phyloP scores from a whole-genome alignment of 2,329 filamentous ascomycete genomes.

The Colletotrichum melonis region DNA sequence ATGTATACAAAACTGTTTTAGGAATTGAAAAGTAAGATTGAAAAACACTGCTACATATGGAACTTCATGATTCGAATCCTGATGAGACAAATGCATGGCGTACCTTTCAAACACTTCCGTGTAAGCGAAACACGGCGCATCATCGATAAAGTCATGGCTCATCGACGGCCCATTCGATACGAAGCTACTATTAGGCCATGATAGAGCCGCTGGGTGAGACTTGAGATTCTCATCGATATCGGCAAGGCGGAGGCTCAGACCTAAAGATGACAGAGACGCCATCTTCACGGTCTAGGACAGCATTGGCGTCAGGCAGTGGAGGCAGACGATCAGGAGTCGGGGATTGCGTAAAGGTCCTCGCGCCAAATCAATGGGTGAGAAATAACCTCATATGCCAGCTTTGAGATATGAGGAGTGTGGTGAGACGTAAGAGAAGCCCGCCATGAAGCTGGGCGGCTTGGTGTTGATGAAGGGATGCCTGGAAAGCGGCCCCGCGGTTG shows the following conservation, averaged over 20 bases:
- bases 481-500: conserved; percentile 12
- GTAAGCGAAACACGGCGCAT: conserved; percentile 26
- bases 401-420: neutral
- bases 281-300: conserved; percentile 2
- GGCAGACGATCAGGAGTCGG: neutral
- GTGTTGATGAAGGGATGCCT: conserved; percentile 19
- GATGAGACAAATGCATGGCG: neutral
- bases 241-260: conserved; percentile 29
- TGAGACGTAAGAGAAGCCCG: neutral
- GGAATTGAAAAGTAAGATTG: neutral
- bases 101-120: conserved; percentile 41
- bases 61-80: neutral
- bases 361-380: neutral
- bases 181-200: neutral
- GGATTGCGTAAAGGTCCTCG: neutral
- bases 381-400: neutral
- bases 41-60: neutral
- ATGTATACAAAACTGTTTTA: neutral
- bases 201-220: conserved; percentile 12
- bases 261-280: conserved; percentile 15
- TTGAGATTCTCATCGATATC: conserved; percentile 30
- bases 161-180: neutral
- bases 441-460: neutral
- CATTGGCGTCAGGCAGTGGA: neutral
- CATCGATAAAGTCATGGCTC: conserved; percentile 10